These are phyloP conservation scores for Penicillium diatomitis DNA, from an alignment of 495 filamentous ascomycete genomes.

Conservation along the genomic window DNA sequence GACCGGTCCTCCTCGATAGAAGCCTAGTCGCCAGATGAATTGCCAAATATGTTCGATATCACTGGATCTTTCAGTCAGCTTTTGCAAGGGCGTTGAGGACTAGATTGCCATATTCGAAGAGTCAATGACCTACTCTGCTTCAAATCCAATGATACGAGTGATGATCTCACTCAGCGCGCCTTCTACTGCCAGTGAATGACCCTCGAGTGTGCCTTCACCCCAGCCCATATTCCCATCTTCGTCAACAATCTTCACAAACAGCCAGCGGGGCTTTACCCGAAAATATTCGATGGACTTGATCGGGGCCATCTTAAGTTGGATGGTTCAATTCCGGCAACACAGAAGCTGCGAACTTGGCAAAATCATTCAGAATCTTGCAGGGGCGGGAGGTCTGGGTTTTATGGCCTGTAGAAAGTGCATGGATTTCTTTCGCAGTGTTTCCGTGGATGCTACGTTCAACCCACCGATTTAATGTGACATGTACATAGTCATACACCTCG, in stretches of 20 bases:
- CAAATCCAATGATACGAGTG: conserved; percentile 55
- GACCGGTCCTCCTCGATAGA: conserved; percentile 78
- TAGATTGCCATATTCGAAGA: no score
- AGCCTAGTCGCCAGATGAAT: conserved; percentile 56
- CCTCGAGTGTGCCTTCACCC: conserved; percentile 74
- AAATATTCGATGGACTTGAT: conserved; percentile 71
- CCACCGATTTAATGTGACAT: no score
- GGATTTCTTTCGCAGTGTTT: no score
- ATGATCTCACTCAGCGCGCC: conserved; percentile 64
- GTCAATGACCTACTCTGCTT: conserved; percentile 51
- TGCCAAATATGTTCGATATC: conserved; percentile 85
- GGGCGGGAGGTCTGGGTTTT: no score
- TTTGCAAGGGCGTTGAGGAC: no score
- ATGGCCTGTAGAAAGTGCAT: no score
- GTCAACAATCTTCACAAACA: conserved; percentile 73
- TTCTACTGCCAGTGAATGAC: conserved; percentile 72
- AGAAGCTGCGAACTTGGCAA: neutral
- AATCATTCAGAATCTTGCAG: neutral
- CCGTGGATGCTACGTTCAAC: no score
- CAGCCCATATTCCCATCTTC: conserved; percentile 58
- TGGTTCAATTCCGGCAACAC: neutral
- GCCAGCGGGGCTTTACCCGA: conserved; percentile 68
- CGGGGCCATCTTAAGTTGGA: conserved; percentile 46
- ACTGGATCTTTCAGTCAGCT: conserved; percentile 25
- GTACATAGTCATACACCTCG: no score